phyloP scores from a whole-genome alignment of 2,329 filamentous ascomycete species.

The Berkeleyomyces basicola region DNA sequence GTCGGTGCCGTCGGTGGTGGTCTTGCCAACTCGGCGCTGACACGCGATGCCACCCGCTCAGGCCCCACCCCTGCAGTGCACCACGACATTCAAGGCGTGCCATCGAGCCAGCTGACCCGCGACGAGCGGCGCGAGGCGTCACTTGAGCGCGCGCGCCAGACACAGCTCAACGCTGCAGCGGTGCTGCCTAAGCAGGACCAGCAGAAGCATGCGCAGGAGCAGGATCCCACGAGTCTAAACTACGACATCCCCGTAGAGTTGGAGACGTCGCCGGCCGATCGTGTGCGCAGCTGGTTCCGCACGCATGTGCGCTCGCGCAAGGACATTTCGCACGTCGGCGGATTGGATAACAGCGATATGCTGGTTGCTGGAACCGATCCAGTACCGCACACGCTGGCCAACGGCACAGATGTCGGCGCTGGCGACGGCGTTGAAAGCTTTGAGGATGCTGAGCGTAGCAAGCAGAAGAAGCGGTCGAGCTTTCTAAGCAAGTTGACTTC shows the following conservation, averaged over 20 bases:
- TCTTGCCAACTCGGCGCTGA: neutral
- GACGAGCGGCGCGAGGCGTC: constrained; percentile 7
- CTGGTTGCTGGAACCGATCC: neutral
- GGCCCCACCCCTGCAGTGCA: neutral
- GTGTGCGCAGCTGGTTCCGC: constrained; percentile 9
- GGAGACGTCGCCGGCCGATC: constrained; percentile 7
- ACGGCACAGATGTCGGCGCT: neutral
- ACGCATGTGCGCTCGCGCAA: constrained; percentile 6
- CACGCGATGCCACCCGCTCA: neutral
- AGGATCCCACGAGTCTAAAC: neutral
- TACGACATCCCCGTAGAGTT: constrained; percentile 4
- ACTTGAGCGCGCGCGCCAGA: constrained; percentile 6
- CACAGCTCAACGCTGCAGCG: neutral
- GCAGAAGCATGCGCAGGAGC: neutral
- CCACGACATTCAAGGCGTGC: neutral
- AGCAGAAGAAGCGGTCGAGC: constrained; percentile 8
- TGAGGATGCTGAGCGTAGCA: neutral
- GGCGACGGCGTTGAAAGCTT: neutral
- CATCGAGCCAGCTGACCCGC: neutral
- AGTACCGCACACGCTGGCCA: neutral
- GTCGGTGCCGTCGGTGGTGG: neutral
- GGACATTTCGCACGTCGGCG: constrained; percentile 8
- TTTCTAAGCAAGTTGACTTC: constrained; percentile 7
- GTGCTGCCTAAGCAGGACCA: neutral
- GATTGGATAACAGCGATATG: constrained; percentile 10